These are phyloP conservation scores for Ilex asprella DNA, from an alignment of 257 asterid genomes.

Conservation along the genomic window DNA sequence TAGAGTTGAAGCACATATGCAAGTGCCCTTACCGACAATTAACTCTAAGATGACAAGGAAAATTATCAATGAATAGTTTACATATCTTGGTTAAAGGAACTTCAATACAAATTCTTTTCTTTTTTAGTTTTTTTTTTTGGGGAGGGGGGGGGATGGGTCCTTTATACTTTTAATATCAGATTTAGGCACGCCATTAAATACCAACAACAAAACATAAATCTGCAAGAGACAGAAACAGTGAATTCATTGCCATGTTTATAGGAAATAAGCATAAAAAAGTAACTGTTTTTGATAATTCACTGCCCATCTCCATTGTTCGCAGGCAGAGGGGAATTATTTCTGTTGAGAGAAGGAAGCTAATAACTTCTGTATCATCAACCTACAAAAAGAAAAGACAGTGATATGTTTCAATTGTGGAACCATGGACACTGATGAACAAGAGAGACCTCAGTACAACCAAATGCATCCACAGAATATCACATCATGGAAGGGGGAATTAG, in stretches of 20 bases:
- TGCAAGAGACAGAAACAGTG: neutral
- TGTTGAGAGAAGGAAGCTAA: slow-evolving; percentile 83
- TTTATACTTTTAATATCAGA: neutral
- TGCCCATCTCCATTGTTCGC: slow-evolving; percentile 97
- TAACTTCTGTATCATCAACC: slow-evolving; percentile 95
- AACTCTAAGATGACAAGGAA: too few species aligned
- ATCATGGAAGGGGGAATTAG: neutral
- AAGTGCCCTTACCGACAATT: too few species aligned
- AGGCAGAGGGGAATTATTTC: slow-evolving; percentile 93
- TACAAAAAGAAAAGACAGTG: slow-evolving; percentile 21
- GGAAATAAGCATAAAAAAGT: neutral
- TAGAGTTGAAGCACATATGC: too few species aligned
- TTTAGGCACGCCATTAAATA: neutral
- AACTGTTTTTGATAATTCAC: slow-evolving; percentile 92
- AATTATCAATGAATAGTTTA: too few species aligned
- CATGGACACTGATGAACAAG: neutral
- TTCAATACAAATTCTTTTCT: neutral
- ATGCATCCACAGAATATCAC: neutral
- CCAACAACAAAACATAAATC: too few species aligned
- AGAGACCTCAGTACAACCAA: too few species aligned
- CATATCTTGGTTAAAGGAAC: neutral
- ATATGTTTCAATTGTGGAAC: neutral
- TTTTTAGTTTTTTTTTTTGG: too few species aligned
- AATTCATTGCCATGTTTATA: too few species aligned
- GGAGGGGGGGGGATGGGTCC: neutral